Conservation (phyloP, 345 rosid species). For the Eucalyptus tenuipes region DNA sequence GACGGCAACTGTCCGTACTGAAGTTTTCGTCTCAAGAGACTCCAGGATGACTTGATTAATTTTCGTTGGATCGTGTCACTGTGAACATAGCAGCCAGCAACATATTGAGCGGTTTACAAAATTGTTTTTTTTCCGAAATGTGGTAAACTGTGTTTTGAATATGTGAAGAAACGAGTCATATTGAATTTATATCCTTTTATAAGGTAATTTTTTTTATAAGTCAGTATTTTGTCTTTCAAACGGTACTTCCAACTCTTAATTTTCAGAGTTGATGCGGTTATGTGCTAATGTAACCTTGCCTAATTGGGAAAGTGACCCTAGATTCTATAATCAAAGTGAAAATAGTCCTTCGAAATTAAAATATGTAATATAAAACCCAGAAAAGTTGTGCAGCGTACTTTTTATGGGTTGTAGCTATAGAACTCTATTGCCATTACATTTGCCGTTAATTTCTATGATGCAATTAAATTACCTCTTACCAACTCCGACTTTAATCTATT, state of each 20-base stretch:
- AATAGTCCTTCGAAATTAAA: neutral
- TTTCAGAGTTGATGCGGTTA: neutral
- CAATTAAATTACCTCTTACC: neutral
- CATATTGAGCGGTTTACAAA: neutral
- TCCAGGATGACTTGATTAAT: neutral
- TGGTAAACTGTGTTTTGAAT: neutral
- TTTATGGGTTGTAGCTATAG: neutral
- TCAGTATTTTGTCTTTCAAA: neutral
- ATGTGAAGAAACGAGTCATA: neutral
- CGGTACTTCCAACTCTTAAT: neutral
- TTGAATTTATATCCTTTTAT: neutral
- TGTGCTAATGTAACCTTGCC: neutral
- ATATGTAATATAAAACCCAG: neutral
- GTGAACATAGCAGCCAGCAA: neutral
- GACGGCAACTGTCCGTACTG: neutral
- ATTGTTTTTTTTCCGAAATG: neutral
- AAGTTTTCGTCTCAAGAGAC: neutral
- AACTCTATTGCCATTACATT: neutral
- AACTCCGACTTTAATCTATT: neutral
- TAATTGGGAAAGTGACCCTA: neutral
- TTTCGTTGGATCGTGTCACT: neutral
- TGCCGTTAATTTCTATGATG: neutral
- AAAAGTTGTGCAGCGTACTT: neutral
- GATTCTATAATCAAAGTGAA: neutral
- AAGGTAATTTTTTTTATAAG: neutral